Conservation (phyloP, 2,329 filamentous ascomycete genomes). For the Xenosphaeropsis pyriputrescens region DNA sequence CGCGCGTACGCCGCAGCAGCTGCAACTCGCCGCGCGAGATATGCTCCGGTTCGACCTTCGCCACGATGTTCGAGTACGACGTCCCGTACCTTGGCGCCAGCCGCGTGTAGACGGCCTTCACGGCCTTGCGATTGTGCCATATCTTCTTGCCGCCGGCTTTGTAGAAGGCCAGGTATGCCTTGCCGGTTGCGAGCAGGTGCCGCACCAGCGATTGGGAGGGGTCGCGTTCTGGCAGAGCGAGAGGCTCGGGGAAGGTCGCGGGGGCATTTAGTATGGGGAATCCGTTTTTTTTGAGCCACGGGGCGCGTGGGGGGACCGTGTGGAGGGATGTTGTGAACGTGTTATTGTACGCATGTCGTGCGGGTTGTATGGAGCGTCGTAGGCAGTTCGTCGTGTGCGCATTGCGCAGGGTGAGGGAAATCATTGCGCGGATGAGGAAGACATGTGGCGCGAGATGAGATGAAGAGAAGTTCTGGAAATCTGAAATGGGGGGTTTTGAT, state of each 20-base stretch:
- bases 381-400: conserved; percentile 41
- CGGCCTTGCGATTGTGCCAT: conserved; percentile 43
- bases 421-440: conserved; percentile 3
- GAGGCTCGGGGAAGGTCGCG: conserved; percentile 54
- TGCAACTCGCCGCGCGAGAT: conserved; percentile 49
- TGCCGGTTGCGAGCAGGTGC: conserved; percentile 30
- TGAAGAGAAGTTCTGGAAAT: no score
- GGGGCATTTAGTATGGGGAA: no score
- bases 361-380: conserved; percentile 9
- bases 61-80: conserved; percentile 10
- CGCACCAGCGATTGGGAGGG: conserved; percentile 25
- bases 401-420: conserved; percentile 7
- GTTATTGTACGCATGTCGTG: no score
- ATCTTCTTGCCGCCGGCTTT: conserved; percentile 69
- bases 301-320: no score
- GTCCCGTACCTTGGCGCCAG: conserved; percentile 24
- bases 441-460: no score
- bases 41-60: no score
- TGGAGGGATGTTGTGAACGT: no score
- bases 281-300: no score
- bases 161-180: conserved; percentile 75
- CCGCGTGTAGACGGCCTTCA: conserved; percentile 28
- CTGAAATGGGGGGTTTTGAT: no score
- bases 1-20: conserved; percentile 48
- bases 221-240: conserved; percentile 44